A percentile compares a stretch with the other conserved stretches of the same genome.
phyloP scores from a whole-genome alignment of 441 rosid species.

The Gossypium lobatum region DNA sequence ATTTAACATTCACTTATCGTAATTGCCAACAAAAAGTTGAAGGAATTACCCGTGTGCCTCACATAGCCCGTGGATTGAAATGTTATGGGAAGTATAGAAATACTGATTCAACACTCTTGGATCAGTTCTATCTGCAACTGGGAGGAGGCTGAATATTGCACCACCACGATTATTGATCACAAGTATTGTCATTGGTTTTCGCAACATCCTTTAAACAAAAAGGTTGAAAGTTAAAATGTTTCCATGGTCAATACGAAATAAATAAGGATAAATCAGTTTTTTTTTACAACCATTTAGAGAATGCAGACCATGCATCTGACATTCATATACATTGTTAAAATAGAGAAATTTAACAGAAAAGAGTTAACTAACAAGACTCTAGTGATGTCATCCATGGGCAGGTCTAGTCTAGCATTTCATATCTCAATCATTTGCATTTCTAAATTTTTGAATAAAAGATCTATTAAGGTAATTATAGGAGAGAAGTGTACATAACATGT shows the following conservation, averaged over 20 bases:
- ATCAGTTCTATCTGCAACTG: slow-evolving; percentile 73
- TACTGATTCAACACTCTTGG: slow-evolving; percentile 59
- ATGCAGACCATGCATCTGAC: neutral
- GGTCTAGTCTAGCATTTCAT: slow-evolving; percentile 8
- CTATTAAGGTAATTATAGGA: neutral
- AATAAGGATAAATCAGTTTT: neutral
- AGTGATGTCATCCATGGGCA: neutral
- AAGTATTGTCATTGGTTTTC: slow-evolving; percentile 77
- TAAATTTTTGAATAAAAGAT: neutral
- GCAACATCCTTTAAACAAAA: slow-evolving; percentile 43
- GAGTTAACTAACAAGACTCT: neutral
- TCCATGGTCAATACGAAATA: neutral
- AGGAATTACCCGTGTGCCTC: slow-evolving; percentile 77
- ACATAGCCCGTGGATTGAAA: slow-evolving; percentile 69
- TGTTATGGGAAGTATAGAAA: slow-evolving; percentile 83
- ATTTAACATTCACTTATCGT: neutral
- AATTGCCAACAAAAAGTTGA: slow-evolving; percentile 7
- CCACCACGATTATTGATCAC: slow-evolving; percentile 97
- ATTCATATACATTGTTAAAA: neutral
- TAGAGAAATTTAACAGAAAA: neutral
- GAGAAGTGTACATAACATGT: neutral
- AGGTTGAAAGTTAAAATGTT: slow-evolving; percentile 6
- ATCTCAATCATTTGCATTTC: neutral
- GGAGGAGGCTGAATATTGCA: slow-evolving; percentile 95
- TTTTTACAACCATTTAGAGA: slow-evolving; percentile 3